These are phyloP conservation scores for Phalaenopsis aphrodite DNA, from an alignment of 106 monocot genomes.

Conservation along the genomic window DNA sequence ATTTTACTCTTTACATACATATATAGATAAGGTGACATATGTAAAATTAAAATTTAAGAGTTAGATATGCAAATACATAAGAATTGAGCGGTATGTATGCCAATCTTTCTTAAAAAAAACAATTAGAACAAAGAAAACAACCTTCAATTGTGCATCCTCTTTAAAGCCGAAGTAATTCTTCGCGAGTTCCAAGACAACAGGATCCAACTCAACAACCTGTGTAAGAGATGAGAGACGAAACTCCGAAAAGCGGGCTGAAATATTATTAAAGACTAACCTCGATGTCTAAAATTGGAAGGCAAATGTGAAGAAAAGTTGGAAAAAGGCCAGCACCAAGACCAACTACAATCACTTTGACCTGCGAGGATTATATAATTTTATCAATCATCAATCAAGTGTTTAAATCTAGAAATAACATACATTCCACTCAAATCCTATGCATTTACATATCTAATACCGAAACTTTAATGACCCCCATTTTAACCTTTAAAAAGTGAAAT, in stretches of 20 bases:
- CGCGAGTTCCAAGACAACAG: slow-evolving; percentile 60
- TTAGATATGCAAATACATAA: too few relatives aligned
- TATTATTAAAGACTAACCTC: slow-evolving; percentile 39
- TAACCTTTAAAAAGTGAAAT: too few relatives aligned
- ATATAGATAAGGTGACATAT: too few relatives aligned
- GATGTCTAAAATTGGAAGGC: slow-evolving; percentile 76
- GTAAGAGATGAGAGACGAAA: not conserved
- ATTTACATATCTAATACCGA: too few relatives aligned
- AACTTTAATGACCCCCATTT: too few relatives aligned
- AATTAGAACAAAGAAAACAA: slow-evolving; percentile 10
- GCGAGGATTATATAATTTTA: slow-evolving; percentile 1
- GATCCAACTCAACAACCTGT: slow-evolving; percentile 93
- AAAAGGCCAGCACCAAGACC: slow-evolving; percentile 95
- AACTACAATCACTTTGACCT: slow-evolving; percentile 65
- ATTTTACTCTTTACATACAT: too few relatives aligned
- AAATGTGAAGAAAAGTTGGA: slow-evolving; percentile 73
- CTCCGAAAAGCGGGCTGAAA: not conserved
- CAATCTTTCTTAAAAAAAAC: not conserved
- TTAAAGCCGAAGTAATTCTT: slow-evolving; percentile 65
- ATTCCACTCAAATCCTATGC: too few relatives aligned
- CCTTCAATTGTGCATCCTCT: slow-evolving; percentile 64
- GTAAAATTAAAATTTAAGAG: too few relatives aligned
- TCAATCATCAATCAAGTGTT: not conserved
- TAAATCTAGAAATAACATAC: not conserved
- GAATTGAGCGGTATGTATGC: too few relatives aligned